These are phyloP conservation scores for Seiridium cupressi DNA, from an alignment of 2,329 filamentous ascomycete genomes.

Conservation along the genomic window DNA sequence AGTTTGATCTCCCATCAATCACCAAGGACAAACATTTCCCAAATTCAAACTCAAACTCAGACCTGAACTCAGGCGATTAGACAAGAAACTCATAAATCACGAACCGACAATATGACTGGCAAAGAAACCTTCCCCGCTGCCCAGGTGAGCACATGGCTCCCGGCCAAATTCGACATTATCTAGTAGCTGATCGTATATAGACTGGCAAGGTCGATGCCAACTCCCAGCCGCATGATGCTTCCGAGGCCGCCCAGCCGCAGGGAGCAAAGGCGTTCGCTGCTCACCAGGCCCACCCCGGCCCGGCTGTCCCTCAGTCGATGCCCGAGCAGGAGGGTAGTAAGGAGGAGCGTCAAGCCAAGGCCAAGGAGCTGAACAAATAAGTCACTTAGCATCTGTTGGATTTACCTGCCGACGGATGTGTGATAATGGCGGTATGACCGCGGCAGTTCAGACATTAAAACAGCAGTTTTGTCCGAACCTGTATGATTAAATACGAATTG, in stretches of 20 bases:
- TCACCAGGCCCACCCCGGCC: constrained; percentile 56
- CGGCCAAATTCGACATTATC: neutral
- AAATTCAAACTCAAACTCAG: neutral
- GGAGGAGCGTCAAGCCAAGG: constrained; percentile 66
- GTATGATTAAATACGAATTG: neutral
- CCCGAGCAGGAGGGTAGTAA: constrained; percentile 60
- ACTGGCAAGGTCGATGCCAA: constrained; percentile 29
- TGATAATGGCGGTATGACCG: neutral
- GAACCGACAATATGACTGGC: constrained; percentile 4
- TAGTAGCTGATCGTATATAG: constrained; percentile 12
- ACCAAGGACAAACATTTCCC: neutral
- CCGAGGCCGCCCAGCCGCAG: constrained; percentile 39
- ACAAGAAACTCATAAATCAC: neutral
- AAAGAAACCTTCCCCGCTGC: constrained; percentile 8
- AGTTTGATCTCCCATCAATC: neutral
- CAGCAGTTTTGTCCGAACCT: neutral
- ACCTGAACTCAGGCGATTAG: neutral
- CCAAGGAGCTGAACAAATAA: constrained; percentile 64
- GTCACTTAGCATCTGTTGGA: neutral
- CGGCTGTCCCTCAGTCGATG: constrained; percentile 53
- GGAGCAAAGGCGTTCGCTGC: constrained; percentile 37
- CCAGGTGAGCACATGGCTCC: constrained; percentile 15
- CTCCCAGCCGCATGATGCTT: constrained; percentile 35
- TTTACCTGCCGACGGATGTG: neutral
- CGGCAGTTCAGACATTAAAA: neutral